Conservation (phyloP, 495 filamentous ascomycete species). For the Penicillium desertorum region DNA sequence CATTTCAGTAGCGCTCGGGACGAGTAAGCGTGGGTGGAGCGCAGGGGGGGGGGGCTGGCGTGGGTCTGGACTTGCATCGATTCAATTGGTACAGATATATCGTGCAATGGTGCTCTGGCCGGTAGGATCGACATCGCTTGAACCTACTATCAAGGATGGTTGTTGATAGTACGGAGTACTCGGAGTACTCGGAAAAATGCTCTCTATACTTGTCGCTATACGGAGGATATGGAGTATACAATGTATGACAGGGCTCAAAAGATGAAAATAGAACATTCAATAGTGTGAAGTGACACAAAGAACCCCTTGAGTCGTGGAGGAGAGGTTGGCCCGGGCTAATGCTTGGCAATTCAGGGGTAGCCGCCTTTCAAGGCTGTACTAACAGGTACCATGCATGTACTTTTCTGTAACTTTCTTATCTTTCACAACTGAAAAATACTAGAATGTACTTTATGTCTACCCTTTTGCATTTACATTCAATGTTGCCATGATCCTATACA, state of each 20-base stretch:
- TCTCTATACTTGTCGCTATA: neutral
- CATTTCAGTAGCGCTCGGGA: slow-evolving; percentile 20
- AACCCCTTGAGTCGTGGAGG: slow-evolving; percentile 32
- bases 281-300: slow-evolving; percentile 17
- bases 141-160: neutral
- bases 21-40: slow-evolving; percentile 21
- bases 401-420: neutral
- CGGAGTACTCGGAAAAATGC: neutral
- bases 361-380: neutral
- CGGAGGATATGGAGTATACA: neutral
- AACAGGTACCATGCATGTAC: neutral
- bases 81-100: slow-evolving; percentile 26
- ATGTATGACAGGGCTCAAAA: neutral
- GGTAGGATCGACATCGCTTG: slow-evolving; percentile 24
- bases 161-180: neutral
- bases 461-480: neutral
- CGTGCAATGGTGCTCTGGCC: slow-evolving; percentile 24
- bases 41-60: slow-evolving; percentile 12
- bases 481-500: neutral
- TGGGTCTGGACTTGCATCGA: slow-evolving; percentile 16
- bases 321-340: slow-evolving; percentile 11
- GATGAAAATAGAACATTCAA: slow-evolving; percentile 26
- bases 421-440: neutral
- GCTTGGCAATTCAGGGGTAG: slow-evolving; percentile 24
- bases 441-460: neutral